Evolutionary conservation across 129 eudicot species (phyloP).

Genomic region (Deinandra increscens): DNA sequence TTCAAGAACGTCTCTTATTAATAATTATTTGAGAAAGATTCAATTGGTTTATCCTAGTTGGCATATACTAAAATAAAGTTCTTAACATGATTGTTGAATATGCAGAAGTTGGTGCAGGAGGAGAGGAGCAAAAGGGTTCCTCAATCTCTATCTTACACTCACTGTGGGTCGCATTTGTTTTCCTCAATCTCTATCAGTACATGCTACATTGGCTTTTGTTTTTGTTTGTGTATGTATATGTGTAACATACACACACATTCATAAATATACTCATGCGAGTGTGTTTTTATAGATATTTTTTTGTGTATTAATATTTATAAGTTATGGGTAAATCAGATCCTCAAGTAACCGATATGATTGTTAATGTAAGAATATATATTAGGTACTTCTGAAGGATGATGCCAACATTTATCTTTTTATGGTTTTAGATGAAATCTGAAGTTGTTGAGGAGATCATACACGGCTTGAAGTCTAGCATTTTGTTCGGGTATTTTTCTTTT

Average conservation of each 20-base stretch:
- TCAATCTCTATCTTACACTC: constrained; percentile 66
- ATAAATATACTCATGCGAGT: background rate
- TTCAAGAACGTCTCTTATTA: background rate
- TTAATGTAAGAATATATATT: background rate
- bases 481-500: constrained; percentile 71
- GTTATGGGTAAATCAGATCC: background rate
- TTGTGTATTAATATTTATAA: background rate
- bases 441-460: constrained; percentile 93
- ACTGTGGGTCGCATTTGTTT: constrained; percentile 83
- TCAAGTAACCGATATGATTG: background rate
- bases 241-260: background rate
- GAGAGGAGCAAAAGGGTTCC: constrained; percentile 88
- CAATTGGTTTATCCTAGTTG: background rate
- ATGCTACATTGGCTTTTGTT: background rate
- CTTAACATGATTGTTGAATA: constrained; percentile 9
- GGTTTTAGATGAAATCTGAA: constrained; percentile 78
- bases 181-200: background rate
- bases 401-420: background rate
- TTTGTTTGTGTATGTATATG: background rate
- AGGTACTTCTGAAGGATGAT: too few relatives aligned
- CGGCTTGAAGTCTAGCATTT: constrained; percentile 93
- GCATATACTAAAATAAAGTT: background rate
- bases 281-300: background rate
- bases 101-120: too few relatives aligned
- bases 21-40: background rate